These are phyloP conservation scores for Leavenworthia alabamica DNA, from an alignment of 345 rosid genomes.

Conservation along the genomic window DNA sequence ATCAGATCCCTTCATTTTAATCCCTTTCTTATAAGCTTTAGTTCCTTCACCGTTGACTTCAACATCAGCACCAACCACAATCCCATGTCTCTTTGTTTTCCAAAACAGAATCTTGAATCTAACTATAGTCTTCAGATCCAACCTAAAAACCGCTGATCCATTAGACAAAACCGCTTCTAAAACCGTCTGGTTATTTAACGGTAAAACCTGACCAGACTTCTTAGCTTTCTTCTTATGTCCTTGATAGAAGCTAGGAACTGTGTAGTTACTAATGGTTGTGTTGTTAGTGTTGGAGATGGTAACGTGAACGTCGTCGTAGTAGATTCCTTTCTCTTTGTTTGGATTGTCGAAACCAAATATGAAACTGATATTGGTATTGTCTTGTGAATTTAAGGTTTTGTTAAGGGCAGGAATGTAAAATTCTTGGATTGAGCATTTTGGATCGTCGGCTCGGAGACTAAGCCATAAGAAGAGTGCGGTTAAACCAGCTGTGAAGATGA, in stretches of 20 bases:
- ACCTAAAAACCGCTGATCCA: slow-evolving; percentile 40
- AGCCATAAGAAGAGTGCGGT: slow-evolving; percentile 74
- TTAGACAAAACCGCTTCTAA: slow-evolving; percentile 29
- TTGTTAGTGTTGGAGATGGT: slow-evolving; percentile 27
- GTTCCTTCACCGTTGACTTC: slow-evolving; percentile 37
- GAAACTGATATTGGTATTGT: slow-evolving; percentile 42
- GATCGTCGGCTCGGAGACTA: slow-evolving; percentile 51
- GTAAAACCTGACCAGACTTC: slow-evolving; percentile 22
- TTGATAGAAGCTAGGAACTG: slow-evolving; percentile 44
- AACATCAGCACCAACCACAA: slow-evolving; percentile 48
- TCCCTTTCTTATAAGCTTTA: slow-evolving; percentile 15
- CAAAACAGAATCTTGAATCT: slow-evolving; percentile 57
- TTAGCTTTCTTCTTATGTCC: slow-evolving; percentile 61
- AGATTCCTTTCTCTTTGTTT: slow-evolving; percentile 65
- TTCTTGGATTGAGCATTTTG: slow-evolving; percentile 38
- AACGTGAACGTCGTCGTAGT: slow-evolving; percentile 52
- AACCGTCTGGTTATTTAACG: slow-evolving; percentile 31
- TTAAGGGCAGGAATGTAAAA: slow-evolving; percentile 61
- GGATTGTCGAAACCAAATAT: slow-evolving; percentile 44
- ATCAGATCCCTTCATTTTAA: slow-evolving; percentile 40
- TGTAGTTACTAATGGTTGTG: slow-evolving; percentile 18
- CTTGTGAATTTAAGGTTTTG: slow-evolving; percentile 23
- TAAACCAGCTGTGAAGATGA: slow-evolving; percentile 53
- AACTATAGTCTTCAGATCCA: slow-evolving; percentile 58
- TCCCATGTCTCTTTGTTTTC: slow-evolving; percentile 45